Evolutionary conservation across 2,329 filamentous ascomycete genomes (phyloP).

Genomic region (Phoma sp.): DNA sequence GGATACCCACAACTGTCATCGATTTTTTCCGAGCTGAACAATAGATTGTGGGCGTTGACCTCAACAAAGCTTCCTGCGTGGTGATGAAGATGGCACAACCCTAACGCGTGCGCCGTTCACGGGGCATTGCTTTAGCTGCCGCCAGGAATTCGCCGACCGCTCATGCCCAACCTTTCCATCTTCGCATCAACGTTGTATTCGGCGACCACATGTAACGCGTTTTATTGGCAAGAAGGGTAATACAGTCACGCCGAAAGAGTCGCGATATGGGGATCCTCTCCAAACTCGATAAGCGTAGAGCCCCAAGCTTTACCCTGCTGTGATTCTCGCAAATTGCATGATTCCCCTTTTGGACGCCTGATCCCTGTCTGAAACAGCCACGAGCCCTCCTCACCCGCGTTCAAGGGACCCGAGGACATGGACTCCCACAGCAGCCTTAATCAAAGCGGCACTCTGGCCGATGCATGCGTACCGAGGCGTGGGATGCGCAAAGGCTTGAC

Average conservation of each 20-base stretch:
- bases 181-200: background rate
- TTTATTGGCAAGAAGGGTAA: background rate
- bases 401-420: slow-evolving; percentile 19
- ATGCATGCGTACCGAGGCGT: slow-evolving; percentile 26
- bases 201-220: background rate
- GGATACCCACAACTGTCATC: background rate
- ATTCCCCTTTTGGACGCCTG: background rate
- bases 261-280: slow-evolving; percentile 12
- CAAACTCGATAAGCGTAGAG: slow-evolving; percentile 7
- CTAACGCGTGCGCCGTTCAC: slow-evolving; percentile 11
- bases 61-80: slow-evolving; percentile 8
- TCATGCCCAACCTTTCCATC: slow-evolving; percentile 1
- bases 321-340: slow-evolving; percentile 3
- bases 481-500: slow-evolving; percentile 9
- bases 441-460: slow-evolving; percentile 21
- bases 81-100: slow-evolving; percentile 3
- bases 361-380: slow-evolving; percentile 17
- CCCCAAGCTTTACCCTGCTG: slow-evolving; percentile 2
- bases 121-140: slow-evolving; percentile 16
- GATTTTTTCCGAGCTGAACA: background rate
- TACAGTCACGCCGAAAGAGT: background rate
- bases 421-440: slow-evolving; percentile 16
- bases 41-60: background rate
- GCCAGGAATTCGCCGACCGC: slow-evolving; percentile 13
- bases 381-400: slow-evolving; percentile 1